Evolutionary conservation across 1,139 yeast species (phyloP), one percentile per base, ranked within the genome.

Genomic region (Fermentozyma sake): DNA sequence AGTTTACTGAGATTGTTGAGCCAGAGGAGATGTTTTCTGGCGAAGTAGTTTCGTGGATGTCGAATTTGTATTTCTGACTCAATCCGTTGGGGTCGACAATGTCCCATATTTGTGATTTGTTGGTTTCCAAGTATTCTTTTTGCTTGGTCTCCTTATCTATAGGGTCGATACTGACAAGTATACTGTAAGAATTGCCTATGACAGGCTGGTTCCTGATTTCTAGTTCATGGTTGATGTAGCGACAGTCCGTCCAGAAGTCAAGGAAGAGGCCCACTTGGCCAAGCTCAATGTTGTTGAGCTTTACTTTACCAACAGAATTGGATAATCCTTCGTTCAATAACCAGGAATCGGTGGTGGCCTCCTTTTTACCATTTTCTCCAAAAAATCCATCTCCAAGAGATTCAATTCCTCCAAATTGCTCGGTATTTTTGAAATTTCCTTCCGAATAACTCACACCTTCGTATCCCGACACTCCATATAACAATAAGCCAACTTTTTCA

Each of bases 181-280:
- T 38, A 12, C 31, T 31, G 27, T 49, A 45, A 3, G 28, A 34
- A 3, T 41, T 37, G 1, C 52, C 52, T 3, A 30, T 13, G n/a
- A 33, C 23, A n/a, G 32, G 12, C 17, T 29, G 7, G 22, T 23
- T 11, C 23, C 33, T n/a, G n/a, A n/a, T n/a, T n/a, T n/a, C 12
- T 30, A 29, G 25, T 29, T 57, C 52, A 20, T 50, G 56, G 35
- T 56, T 52, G 11, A 61, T 35, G 29, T 32, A 50, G 16, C 66
- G 42, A 25, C 38, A 47, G 30, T 62, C 70, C 27, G 48, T 46
- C 72, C 72, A 67, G 32, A 48, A 65, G 6, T 51, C 50, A 7
- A 62, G 37, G 25, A 56, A 55, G 3, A 65, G 32, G 0, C 73
- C 73, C 20, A 67, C 40, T 28, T 49, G 45, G 8, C 44, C 43